Conservation (phyloP, 139 green algal genomes). For the Chloropicon primus region DNA sequence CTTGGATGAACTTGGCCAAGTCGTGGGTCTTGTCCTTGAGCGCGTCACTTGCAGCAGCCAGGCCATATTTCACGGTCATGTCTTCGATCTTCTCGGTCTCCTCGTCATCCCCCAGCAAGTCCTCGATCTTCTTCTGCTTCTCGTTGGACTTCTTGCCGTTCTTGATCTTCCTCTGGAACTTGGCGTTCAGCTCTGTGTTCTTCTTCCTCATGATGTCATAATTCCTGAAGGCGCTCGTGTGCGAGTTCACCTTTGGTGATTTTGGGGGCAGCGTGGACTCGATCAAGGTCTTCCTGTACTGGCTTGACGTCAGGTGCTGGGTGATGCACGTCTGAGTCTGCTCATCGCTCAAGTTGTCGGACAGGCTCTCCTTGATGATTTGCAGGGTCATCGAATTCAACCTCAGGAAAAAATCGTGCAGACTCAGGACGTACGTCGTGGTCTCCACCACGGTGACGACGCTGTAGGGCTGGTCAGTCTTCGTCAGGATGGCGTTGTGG, state of each 20-base stretch:
- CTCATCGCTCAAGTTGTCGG: neutral
- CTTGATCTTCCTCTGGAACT: neutral
- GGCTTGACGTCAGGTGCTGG: neutral
- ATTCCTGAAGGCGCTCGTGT: neutral
- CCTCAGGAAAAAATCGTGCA: neutral
- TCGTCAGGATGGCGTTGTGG: neutral
- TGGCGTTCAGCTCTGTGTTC: neutral
- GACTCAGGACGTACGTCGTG: neutral
- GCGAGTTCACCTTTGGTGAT: neutral
- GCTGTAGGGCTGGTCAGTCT: neutral
- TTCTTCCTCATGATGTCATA: neutral
- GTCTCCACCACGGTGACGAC: neutral
- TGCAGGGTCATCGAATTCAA: neutral
- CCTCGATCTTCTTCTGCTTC: neutral
- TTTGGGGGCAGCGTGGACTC: neutral
- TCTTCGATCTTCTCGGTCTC: neutral
- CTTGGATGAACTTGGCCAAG: neutral
- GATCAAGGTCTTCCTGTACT: neutral
- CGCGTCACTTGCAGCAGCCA: neutral
- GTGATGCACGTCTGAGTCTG: neutral
- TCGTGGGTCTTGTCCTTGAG: neutral
- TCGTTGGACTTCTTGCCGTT: neutral
- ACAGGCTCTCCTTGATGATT: neutral
- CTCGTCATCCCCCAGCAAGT: neutral
- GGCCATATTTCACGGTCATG: neutral